These are phyloP conservation scores for Blastobotrys elegans DNA, from an alignment of 1,139 yeast genomes.

Conservation along the genomic window DNA sequence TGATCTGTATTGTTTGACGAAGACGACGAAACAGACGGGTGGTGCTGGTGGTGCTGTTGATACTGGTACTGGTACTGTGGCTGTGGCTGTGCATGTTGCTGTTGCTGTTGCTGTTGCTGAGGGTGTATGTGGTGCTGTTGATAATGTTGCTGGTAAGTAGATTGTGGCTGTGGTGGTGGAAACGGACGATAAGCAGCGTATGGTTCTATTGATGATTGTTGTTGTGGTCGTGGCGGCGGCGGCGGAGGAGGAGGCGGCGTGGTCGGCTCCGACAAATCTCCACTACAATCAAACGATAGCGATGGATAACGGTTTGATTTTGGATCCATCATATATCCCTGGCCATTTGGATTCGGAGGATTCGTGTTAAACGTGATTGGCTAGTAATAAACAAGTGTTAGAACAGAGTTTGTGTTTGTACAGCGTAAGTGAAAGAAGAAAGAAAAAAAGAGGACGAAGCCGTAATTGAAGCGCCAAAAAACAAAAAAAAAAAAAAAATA, in stretches of 20 bases:
- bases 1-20: neutral
- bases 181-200: neutral
- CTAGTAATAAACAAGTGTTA: neutral
- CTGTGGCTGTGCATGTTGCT: neutral
- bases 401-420: neutral
- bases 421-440: neutral
- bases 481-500: neutral
- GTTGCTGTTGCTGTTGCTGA: neutral
- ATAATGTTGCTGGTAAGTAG: neutral
- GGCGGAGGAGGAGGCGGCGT: slow-evolving; percentile 13
- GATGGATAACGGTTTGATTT: slow-evolving; percentile 8
- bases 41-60: neutral
- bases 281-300: slow-evolving; percentile 5
- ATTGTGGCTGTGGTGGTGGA: neutral
- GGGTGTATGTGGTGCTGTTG: neutral
- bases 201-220: neutral
- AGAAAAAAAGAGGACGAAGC: no score
- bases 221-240: neutral
- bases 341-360: neutral
- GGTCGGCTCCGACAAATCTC: slow-evolving; percentile 9
- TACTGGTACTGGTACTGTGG: neutral
- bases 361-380: neutral
- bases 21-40: neutral
- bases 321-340: neutral
- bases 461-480: neutral